Base-by-base conservation (phyloP, 305 asterid genomes). In the Fraxinus angustifolia region DNA sequence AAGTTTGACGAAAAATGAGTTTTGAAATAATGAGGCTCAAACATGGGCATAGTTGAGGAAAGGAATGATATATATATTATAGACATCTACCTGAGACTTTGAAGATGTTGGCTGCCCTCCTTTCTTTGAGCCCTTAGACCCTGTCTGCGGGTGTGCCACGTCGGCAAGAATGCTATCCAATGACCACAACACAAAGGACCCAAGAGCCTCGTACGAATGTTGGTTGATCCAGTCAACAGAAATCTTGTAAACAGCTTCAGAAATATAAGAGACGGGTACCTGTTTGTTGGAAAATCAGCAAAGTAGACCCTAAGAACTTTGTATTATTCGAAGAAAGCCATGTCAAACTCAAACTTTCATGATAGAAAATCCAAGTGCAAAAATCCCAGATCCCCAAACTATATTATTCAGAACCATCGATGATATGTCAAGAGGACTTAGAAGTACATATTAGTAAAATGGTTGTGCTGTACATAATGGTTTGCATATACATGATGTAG, bases 211-310 rank as follows among this genome's bases (percentile, higher is more conserved):
- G 7, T 78, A 40, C n/a, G 97, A 90, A 34, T 88, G 90, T 67
- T 90, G 89, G 83, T 84, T 92, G 84, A 95, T 92, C 97, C 98
- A 95, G 79, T 93, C 97, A 78, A 87, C 90, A 70, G 98, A 91
- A 19, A 91, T 88, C 89, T 86, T 93, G 88, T 91, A 90, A 73
- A 90, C 97, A 76, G 88, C 80, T 71, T 92, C 95, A 70, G 92
- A 86, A 33, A 95, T 85, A 83, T 87, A 90, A 75, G 91, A 92
- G 81, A 92, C 84, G 17, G 98, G 98, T 68, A 93, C 88, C 98
- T 94, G 93, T 36, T 82, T 26, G 80, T 73, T 58, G 62, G 35
- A 50, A 50, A 79, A 48, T 31, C 14, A 82, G 31, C 10, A 62
- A 70, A 83, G 75, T 56, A 31, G 78, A 40, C 38, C 74, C 40